Evolutionary conservation across 306 rosid species (phyloP).

Genomic region (Rubus parviflorus): DNA sequence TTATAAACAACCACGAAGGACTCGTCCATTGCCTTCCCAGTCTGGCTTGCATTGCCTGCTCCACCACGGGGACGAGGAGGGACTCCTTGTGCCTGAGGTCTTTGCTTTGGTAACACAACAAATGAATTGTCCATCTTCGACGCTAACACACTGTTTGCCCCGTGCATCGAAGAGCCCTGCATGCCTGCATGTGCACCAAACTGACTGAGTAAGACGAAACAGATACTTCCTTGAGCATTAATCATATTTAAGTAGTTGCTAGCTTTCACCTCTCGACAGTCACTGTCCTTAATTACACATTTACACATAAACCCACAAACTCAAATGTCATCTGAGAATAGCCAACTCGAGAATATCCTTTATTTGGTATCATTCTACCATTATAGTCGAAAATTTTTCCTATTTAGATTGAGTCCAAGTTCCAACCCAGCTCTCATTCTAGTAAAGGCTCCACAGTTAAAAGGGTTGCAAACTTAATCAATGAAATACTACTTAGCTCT

Average conservation of each 20-base stretch:
- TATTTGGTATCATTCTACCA: background rate
- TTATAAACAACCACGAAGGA: slow-evolving; percentile 90
- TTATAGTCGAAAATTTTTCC: background rate
- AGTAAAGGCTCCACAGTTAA: background rate
- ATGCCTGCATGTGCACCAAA: slow-evolving; percentile 54
- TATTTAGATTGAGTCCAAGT: background rate
- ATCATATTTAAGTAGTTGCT: background rate
- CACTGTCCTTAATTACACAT: background rate
- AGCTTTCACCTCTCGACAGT: background rate
- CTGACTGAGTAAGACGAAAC: slow-evolving; percentile 8
- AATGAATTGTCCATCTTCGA: slow-evolving; percentile 89
- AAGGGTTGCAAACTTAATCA: background rate
- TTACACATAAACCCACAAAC: background rate
- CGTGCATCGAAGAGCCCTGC: slow-evolving; percentile 82
- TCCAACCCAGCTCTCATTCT: background rate
- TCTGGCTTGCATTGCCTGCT: slow-evolving; percentile 44
- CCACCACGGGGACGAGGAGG: slow-evolving; percentile 68
- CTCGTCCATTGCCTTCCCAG: slow-evolving; percentile 88
- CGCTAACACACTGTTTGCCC: slow-evolving; percentile 71
- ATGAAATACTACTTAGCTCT: background rate
- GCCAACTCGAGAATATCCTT: background rate
- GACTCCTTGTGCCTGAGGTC: slow-evolving; percentile 56
- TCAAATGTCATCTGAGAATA: background rate
- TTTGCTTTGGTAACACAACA: slow-evolving; percentile 79
- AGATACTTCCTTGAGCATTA: background rate